These are phyloP conservation scores for Gymnopus androsaceus DNA, from an alignment of 1,284 basidiomycete species.

Conservation along the genomic window DNA sequence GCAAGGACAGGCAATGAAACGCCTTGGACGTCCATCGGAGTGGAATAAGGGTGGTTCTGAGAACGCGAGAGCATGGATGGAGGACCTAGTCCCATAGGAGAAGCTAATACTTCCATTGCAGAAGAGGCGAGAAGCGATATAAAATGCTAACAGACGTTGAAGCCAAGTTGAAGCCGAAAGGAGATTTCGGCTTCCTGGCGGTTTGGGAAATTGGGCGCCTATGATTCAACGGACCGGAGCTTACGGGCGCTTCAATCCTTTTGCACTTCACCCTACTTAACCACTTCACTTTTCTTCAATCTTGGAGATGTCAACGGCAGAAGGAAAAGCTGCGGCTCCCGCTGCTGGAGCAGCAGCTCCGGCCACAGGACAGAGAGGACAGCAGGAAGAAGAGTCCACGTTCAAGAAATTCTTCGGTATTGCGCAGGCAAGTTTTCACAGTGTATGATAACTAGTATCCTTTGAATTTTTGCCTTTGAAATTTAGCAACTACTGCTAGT, in stretches of 20 bases:
- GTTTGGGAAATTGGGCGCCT: too few relatives aligned
- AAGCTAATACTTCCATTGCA: too few relatives aligned
- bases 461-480: constrained; percentile 1
- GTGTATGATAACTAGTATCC: neutral
- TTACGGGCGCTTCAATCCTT: neutral
- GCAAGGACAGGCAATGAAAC: too few relatives aligned
- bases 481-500: constrained; percentile 65
- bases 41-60: too few relatives aligned
- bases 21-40: too few relatives aligned
- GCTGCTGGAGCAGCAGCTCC: constrained; percentile 24
- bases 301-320: constrained; percentile 8
- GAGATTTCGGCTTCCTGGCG: too few relatives aligned
- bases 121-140: too few relatives aligned
- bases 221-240: too few relatives aligned
- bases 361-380: neutral
- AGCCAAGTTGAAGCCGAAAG: too few relatives aligned
- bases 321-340: constrained; percentile 25
- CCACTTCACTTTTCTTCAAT: neutral
- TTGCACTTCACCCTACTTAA: neutral
- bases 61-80: too few relatives aligned
- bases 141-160: too few relatives aligned
- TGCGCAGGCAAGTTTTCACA: constrained; percentile 45
- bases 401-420: constrained; percentile 40
- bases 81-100: too few relatives aligned
- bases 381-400: constrained; percentile 33